These are phyloP conservation scores for Schizopora paradoxa DNA, from an alignment of 1,284 basidiomycete species.

Conservation along the genomic window DNA sequence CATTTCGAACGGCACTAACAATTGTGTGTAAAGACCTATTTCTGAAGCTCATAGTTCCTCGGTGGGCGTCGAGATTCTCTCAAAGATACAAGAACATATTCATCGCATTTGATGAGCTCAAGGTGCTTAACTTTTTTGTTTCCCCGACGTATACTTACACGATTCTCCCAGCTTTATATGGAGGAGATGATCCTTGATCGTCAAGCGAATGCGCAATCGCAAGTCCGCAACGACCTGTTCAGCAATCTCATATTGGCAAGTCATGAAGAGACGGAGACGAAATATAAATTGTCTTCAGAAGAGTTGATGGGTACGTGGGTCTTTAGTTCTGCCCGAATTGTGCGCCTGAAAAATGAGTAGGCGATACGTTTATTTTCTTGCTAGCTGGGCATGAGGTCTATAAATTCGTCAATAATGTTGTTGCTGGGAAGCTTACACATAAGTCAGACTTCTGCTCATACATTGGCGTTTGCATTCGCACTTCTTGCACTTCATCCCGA, in stretches of 20 bases:
- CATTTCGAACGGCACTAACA: slow-evolving; percentile 53
- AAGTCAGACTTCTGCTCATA: slow-evolving; percentile 46
- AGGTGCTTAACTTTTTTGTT: slow-evolving; percentile 30
- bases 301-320: slow-evolving; percentile 43
- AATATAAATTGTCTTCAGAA: slow-evolving; percentile 36
- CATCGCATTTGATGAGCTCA: slow-evolving; percentile 43
- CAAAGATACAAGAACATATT: slow-evolving; percentile 32
- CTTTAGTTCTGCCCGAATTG: background rate
- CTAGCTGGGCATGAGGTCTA: slow-evolving; percentile 57
- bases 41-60: slow-evolving; percentile 39
- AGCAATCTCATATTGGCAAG: slow-evolving; percentile 49
- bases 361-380: slow-evolving; percentile 54
- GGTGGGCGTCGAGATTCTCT: slow-evolving; percentile 39
- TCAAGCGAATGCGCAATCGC: slow-evolving; percentile 32
- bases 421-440: slow-evolving; percentile 24
- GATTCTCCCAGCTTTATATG: slow-evolving; percentile 40
- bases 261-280: slow-evolving; percentile 29
- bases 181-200: slow-evolving; percentile 50
- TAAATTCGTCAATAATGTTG: background rate
- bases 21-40: slow-evolving; percentile 40
- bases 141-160: background rate
- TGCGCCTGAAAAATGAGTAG: slow-evolving; percentile 25
- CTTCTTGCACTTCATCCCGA: slow-evolving; percentile 49
- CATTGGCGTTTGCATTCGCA: slow-evolving; percentile 52
- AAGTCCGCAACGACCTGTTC: slow-evolving; percentile 48